Conservation (phyloP, 2,329 filamentous ascomycete species). For the Hirsutella thompsonii region DNA sequence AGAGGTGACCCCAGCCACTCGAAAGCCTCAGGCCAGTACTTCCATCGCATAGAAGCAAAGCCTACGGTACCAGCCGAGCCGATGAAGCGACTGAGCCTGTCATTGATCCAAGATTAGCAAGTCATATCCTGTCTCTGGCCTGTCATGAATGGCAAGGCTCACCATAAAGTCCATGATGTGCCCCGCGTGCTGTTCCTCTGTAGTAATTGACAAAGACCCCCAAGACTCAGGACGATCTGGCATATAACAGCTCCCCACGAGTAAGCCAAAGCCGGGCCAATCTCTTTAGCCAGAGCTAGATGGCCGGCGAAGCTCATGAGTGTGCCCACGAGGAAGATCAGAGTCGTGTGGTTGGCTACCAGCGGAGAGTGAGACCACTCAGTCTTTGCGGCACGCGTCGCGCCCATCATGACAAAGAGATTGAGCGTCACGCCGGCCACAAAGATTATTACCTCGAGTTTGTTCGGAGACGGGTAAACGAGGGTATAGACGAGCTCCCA, state of each 20-base stretch:
- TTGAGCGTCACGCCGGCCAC: conserved; percentile 4
- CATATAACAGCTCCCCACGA: conserved; percentile 8
- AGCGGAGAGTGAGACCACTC: conserved; percentile 6
- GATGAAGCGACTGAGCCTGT: conserved; percentile 5
- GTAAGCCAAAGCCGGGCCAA: conserved; percentile 6
- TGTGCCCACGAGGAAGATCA: conserved; percentile 3
- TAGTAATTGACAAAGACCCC: conserved; percentile 6
- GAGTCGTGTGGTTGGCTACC: conserved; percentile 3
- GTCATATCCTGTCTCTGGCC: background rate
- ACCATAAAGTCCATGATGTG: conserved; percentile 6
- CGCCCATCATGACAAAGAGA: conserved; percentile 5
- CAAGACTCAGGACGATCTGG: conserved; percentile 5
- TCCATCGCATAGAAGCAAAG: conserved; percentile 6
- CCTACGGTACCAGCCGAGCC: conserved; percentile 6
- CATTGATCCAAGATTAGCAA: no score
- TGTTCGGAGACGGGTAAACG: conserved; percentile 5
- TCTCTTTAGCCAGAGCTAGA: conserved; percentile 6
- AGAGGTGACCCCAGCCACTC: conserved; percentile 5
- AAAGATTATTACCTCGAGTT: conserved; percentile 5
- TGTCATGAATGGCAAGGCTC: background rate
- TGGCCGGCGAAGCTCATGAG: conserved; percentile 6
- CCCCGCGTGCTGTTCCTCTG: conserved; percentile 6
- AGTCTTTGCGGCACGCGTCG: conserved; percentile 3
- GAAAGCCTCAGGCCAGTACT: conserved; percentile 6
- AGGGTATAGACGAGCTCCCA: conserved; percentile 7